Conservation (phyloP, 2,329 filamentous ascomycete genomes). For the Didymella keratinophila region DNA sequence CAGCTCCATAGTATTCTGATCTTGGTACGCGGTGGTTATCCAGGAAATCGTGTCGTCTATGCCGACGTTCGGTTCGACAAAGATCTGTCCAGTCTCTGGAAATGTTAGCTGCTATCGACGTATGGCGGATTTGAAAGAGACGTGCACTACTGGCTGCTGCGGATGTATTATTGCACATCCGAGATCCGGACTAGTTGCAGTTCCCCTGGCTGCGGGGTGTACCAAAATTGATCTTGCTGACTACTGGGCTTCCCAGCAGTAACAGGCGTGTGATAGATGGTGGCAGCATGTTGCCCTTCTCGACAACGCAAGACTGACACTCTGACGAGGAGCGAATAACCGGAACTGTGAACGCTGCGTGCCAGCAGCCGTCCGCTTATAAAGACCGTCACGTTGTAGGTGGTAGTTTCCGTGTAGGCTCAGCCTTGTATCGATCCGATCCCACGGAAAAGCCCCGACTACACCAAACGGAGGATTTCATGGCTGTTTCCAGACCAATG, state of each 20-base stretch:
- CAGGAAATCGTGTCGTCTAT: neutral
- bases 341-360: neutral
- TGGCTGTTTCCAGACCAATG: neutral
- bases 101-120: neutral
- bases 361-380: neutral
- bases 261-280: neutral
- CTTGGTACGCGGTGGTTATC: neutral
- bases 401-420: neutral
- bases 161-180: neutral
- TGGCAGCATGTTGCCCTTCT: neutral
- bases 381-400: neutral
- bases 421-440: conserved; percentile 5
- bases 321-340: neutral
- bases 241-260: neutral
- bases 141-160: conserved; percentile 1
- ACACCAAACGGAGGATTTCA: neutral
- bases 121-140: neutral
- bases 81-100: neutral
- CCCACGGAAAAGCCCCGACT: neutral
- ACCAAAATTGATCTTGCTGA: conserved; percentile 1
- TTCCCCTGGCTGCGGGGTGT: neutral
- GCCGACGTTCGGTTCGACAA: neutral
- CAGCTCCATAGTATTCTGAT: neutral
- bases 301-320: neutral
- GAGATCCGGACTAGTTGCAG: neutral